Base-by-base conservation (phyloP, 2,329 filamentous ascomycete genomes). In the Aspergillus sp. region DNA sequence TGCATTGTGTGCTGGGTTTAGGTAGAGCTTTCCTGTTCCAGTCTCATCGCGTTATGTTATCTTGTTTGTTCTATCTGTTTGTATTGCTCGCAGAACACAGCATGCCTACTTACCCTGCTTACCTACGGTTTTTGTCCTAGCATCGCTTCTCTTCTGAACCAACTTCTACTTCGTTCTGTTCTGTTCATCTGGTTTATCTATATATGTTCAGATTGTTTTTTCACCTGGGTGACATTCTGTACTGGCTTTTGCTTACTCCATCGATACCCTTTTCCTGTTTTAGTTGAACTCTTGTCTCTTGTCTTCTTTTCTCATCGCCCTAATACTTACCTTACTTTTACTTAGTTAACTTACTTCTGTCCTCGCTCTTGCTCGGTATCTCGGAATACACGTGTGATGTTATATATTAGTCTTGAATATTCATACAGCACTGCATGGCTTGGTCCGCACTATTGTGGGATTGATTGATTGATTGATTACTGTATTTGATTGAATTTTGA, bases 201-300 rank as follows among this genome's bases (percentile, higher is more conserved):
- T 4, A 15, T 37, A 15, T 15, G 3, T 37, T n/a, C 15, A 37
- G 13, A 15, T 13, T 37, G 34, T n/a, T 58, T 62, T 62, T 52
- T 63, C 62, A 61, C 64, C 46, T 64, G 15, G 34, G 42, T 45
- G 53, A 37, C 12, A n/a, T n/a, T 15, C 34, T 15, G 13, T n/a
- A 37, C 13, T 37, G 34, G 34, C 15, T 37, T 37, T n/a, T 37
- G 34, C 34, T 53, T 61, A 20, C 61, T 63, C 65, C 62, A 67
- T 71, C 69, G 70, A 73, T 73, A 73, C 70, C 70, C 70, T 67
- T 67, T 61, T 61, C 27, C 54, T 64, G 64, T 69, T 63, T 48
- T 57, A 61, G 2, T 17, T 52, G 9, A 30, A 11, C 27, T 30
- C 9, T 30, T 30, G 9, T 30, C 9, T 30, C 27, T 27, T 20